These are phyloP conservation scores for Aschersonia sp. DNA, from an alignment of 2,329 filamentous ascomycete genomes.

Conservation along the genomic window DNA sequence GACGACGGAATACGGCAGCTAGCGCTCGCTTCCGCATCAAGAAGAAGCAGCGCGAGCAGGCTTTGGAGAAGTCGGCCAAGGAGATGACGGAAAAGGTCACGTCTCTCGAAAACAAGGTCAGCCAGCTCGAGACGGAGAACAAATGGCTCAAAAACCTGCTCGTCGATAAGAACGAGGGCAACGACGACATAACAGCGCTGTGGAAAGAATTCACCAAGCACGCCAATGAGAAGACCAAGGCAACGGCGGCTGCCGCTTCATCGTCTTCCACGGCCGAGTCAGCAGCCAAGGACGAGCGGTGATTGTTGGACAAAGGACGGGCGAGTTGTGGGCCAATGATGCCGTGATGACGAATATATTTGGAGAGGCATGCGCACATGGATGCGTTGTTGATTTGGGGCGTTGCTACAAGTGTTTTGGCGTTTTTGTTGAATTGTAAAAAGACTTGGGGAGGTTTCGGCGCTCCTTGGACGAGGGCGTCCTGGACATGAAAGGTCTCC, in stretches of 20 bases:
- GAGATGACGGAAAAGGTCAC: constrained; percentile 72
- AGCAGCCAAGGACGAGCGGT: constrained; percentile 9
- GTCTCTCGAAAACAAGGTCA: constrained; percentile 56
- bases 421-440: no score
- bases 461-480: background rate
- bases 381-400: no score
- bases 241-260: background rate
- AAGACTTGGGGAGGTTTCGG: background rate
- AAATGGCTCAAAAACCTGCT: constrained; percentile 70
- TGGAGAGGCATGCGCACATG: no score
- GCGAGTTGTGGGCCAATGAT: no score
- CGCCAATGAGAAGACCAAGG: constrained; percentile 16
- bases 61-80: constrained; percentile 66
- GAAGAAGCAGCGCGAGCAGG: constrained; percentile 90
- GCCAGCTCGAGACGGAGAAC: constrained; percentile 70
- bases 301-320: background rate
- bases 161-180: constrained; percentile 64
- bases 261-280: constrained; percentile 6
- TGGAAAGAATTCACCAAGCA: constrained; percentile 35
- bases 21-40: constrained; percentile 83
- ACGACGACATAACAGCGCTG: constrained; percentile 34
- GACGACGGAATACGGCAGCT: constrained; percentile 75
- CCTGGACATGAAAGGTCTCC: background rate
- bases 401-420: no score
- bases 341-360: no score